Conservation (phyloP, 306 rosid species). For the Crataegus laevigata region DNA sequence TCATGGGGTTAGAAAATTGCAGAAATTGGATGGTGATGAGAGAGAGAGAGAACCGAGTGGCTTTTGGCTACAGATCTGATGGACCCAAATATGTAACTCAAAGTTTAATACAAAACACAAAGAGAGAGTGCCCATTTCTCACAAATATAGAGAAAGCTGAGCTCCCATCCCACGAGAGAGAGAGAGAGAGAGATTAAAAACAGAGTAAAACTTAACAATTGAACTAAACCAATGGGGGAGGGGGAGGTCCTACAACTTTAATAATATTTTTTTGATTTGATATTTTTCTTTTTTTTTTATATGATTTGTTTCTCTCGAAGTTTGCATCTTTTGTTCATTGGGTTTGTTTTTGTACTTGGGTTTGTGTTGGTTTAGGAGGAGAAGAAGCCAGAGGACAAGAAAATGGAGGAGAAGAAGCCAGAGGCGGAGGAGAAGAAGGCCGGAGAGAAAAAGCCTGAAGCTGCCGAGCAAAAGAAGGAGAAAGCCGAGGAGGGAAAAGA, state of each 20-base stretch:
- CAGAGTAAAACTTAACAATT: background rate
- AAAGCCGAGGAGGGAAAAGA: conserved; percentile 24
- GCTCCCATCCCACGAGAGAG: background rate
- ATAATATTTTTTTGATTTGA: background rate
- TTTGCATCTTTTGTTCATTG: background rate
- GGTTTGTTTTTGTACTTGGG: conserved; percentile 8
- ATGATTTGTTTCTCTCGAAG: background rate
- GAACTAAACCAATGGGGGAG: conserved; percentile 21
- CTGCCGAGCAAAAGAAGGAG: conserved; percentile 20
- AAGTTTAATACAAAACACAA: background rate
- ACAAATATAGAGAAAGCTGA: background rate
- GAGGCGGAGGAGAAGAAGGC: conserved; percentile 18
- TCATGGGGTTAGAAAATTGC: conserved; percentile 9
- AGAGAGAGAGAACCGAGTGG: conserved; percentile 2
- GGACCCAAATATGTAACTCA: background rate
- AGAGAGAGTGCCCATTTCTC: background rate
- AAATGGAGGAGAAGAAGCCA: conserved; percentile 39
- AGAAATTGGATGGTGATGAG: background rate
- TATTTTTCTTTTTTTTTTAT: background rate
- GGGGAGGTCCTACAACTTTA: conserved; percentile 21
- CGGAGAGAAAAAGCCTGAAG: conserved; percentile 22
- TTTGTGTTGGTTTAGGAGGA: conserved; percentile 40
- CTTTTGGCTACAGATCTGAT: conserved; percentile 34
- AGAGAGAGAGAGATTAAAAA: background rate
- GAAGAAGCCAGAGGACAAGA: conserved; percentile 47